Evolutionary conservation across 352 stramenopile species (phyloP).

Genomic region (Plasmopara viticola): DNA sequence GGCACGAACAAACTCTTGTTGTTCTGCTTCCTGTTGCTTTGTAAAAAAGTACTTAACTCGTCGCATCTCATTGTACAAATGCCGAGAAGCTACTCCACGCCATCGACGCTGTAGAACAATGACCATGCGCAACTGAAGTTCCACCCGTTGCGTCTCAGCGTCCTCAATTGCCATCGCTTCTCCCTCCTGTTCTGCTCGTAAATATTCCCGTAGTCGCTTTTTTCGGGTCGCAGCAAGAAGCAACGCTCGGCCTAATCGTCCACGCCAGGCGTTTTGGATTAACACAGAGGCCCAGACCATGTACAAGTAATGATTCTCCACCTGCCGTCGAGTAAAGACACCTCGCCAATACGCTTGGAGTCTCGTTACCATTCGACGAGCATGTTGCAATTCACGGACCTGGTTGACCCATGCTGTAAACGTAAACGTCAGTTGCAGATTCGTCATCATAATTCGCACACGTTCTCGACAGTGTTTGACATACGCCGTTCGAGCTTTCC

Average conservation of each 20-base stretch:
- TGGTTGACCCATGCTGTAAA: conserved; percentile 48
- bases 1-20: conserved; percentile 56
- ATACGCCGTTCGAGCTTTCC: conserved; percentile 33
- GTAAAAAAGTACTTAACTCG: conserved; percentile 44
- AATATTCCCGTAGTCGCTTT: conserved; percentile 55
- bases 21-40: conserved; percentile 62
- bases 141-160: conserved; percentile 28
- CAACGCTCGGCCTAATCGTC: conserved; percentile 43
- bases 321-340: conserved; percentile 24
- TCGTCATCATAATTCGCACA: conserved; percentile 38
- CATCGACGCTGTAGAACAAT: conserved; percentile 64
- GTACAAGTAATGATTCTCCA: conserved; percentile 60
- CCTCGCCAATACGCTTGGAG: conserved; percentile 72
- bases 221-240: conserved; percentile 48
- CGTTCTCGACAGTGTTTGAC: conserved; percentile 37
- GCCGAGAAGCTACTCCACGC: conserved; percentile 57
- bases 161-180: conserved; percentile 55
- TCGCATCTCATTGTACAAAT: conserved; percentile 56
- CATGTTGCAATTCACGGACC: conserved; percentile 22
- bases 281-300: conserved; percentile 56
- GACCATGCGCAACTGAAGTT: conserved; percentile 51
- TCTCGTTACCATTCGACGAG: conserved; percentile 27
- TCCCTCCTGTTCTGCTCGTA: conserved; percentile 55
- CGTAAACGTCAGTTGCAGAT: conserved; percentile 43
- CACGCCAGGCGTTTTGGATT: conserved; percentile 69